These are phyloP conservation scores for Parathielavia appendiculata DNA, from an alignment of 495 filamentous ascomycete genomes.

Conservation along the genomic window DNA sequence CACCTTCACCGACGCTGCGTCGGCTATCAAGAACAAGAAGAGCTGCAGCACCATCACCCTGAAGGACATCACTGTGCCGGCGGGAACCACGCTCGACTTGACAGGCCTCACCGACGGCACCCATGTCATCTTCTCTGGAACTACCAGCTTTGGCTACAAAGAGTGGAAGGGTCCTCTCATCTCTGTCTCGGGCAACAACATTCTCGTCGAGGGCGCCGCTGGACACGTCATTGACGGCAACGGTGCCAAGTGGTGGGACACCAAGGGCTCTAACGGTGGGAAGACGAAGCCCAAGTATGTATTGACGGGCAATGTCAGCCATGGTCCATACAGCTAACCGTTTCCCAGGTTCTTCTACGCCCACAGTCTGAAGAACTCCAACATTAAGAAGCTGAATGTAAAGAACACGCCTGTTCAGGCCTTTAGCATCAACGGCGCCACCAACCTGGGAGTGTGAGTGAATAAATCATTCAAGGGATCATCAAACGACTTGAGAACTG, in stretches of 20 bases:
- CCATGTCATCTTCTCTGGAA: conserved; percentile 46
- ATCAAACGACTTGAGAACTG: not conserved
- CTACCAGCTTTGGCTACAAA: conserved; percentile 50
- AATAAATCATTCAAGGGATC: too few relatives aligned
- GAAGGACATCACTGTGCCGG: conserved; percentile 46
- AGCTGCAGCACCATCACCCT: conserved; percentile 51
- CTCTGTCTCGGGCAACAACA: conserved; percentile 40
- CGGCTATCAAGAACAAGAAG: conserved; percentile 26
- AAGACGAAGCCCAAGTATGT: conserved; percentile 43
- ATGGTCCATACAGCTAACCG: not conserved
- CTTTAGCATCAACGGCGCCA: conserved; percentile 47
- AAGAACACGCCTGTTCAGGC: conserved; percentile 53
- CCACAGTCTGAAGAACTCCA: conserved; percentile 36
- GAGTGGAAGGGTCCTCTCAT: conserved; percentile 52
- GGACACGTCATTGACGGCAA: conserved; percentile 43
- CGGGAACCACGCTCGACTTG: conserved; percentile 50
- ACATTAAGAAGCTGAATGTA: conserved; percentile 32
- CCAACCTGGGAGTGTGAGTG: conserved; percentile 39
- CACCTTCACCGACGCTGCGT: not conserved
- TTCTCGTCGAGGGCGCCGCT: conserved; percentile 40
- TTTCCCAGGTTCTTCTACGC: conserved; percentile 42
- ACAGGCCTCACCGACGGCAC: conserved; percentile 43
- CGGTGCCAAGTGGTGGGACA: conserved; percentile 51
- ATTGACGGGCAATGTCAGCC: not conserved
- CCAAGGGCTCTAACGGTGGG: conserved; percentile 49